Conservation (phyloP, 2,329 filamentous ascomycete species). For the Xylaria digitata region DNA sequence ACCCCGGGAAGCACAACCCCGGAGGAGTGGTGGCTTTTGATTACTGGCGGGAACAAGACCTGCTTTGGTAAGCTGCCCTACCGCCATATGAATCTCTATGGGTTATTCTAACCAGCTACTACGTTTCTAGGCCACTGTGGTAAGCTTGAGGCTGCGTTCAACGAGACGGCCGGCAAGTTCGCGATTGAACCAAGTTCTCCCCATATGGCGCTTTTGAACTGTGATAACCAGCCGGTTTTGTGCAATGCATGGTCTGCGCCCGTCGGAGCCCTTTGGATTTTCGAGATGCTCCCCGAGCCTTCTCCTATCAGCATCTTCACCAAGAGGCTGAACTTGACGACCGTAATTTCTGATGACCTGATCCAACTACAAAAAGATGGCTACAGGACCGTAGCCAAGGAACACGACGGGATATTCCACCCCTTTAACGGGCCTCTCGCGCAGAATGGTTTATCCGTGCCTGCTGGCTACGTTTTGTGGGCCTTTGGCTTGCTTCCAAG, state of each 20-base stretch:
- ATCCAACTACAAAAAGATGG: slow-evolving; percentile 68
- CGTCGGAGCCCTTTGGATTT: slow-evolving; percentile 73
- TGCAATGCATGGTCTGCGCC: slow-evolving; percentile 79
- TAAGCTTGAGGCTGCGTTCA: slow-evolving; percentile 72
- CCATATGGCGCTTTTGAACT: slow-evolving; percentile 77
- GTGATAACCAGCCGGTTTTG: slow-evolving; percentile 77
- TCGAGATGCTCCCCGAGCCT: slow-evolving; percentile 73
- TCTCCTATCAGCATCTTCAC: slow-evolving; percentile 72
- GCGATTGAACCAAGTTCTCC: slow-evolving; percentile 70
- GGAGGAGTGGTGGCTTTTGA: slow-evolving; percentile 80
- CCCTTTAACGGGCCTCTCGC: slow-evolving; percentile 77
- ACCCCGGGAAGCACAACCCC: slow-evolving; percentile 68
- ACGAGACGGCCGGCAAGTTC: slow-evolving; percentile 73
- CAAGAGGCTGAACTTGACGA: slow-evolving; percentile 76
- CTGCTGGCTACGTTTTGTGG: slow-evolving; percentile 76
- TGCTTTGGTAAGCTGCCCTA: slow-evolving; percentile 68
- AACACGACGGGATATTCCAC: slow-evolving; percentile 76
- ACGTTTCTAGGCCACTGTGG: slow-evolving; percentile 67
- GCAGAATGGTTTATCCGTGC: slow-evolving; percentile 70
- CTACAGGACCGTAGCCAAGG: slow-evolving; percentile 54
- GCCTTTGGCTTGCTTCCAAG: slow-evolving; percentile 73
- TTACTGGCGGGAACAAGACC: slow-evolving; percentile 82
- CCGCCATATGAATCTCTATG: not conserved
- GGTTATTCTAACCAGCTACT: slow-evolving; percentile 27
- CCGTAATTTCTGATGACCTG: slow-evolving; percentile 72